Evolutionary conservation across 129 eudicot genomes (phyloP), one percentile per base, ranked within the genome.

Genomic region (Tagetes patula): DNA sequence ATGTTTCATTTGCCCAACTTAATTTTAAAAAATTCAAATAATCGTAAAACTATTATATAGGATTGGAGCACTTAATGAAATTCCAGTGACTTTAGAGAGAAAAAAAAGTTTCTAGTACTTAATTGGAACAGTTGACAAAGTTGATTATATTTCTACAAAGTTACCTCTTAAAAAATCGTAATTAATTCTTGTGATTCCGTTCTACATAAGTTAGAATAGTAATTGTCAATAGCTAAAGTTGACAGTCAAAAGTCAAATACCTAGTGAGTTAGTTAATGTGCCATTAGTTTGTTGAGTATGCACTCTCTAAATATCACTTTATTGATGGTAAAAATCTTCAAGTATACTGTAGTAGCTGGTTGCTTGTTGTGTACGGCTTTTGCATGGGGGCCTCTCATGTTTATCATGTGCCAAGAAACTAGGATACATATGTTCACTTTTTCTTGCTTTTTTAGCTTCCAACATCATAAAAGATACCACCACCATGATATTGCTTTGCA

Each of bases 341-440:
- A 33, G 2, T 33, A 39, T 58, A 32, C 12, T 9, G 64, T 58
- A 11, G 12, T 30, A 27, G 20, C 38, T 32, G 64, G 31, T 58
- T 50, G 50, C 12, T 31, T 39, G 13, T 54, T 20, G 31, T 14
- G 75, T 71, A 71, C 67, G 54, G 12, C 50, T 9, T 53, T 14
- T 71, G 52, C 75, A 53, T 53, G 75, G 75, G 64, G 65, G 38
- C 65, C 64, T 20, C 48, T 70, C 49, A 52, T 38, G 65, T 31
- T 36, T 54, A 39, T 36, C 39, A 39, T 14, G 40, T 39, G 67
- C 67, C 61, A 55, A 42, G 46, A 71, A 9, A 40, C 32, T 20
- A 40, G 67, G 13, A 40, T 27, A 37, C 67, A 72, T 20, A 20
- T 56, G 9, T 56, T 41, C 41, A n/a, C 30, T 54, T 71, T 71